Evolutionary conservation across 2,329 filamentous ascomycete genomes (phyloP), one percentile per base, ranked within the genome.

Genomic region (Fusarium sp.): DNA sequence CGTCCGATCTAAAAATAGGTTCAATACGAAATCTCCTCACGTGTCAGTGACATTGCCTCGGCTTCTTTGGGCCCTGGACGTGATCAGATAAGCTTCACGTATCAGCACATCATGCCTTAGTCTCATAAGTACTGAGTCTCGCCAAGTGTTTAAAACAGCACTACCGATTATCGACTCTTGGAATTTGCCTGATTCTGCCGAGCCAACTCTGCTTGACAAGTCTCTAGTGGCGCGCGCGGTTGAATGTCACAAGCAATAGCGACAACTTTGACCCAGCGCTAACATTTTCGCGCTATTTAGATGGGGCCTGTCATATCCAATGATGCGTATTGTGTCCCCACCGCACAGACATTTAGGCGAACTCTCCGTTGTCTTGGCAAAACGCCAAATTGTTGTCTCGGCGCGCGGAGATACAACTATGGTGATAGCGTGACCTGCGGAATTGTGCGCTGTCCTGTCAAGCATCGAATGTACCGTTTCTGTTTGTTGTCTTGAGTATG

Each of bases 311-410:
- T 13, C 49, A 39, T 8, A 39, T 5, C 33, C 33, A 53, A 53
- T 53, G 33, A 29, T n/a, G 5, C 14, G 2, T 13, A 5, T 17
- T 7, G 0, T 1, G 29, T n/a, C 39, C 4, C 53, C 39, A n/a
- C 53, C 22, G 39, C 29, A 10, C 53, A n/a, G 29, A 47, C 29
- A 27, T 47, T 56, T 56, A 46, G 53, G 53, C 53, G 39, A 56
- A 56, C 39, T 56, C 33, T 39, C 29, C 29, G 27, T n/a, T 18
- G 2, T 35, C 53, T 56, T 47, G 29, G 39, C 39, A 33, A 20
- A 46, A n/a, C 38, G 36, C 35, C 25, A 31, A 44, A 3, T 20
- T 47, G 53, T 36, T 57, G 54, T 36, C 53, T 20, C 31, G 12
- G 1, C 42, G 1, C 2, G 22, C 1, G 33, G 33, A 13, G 18